A percentile compares a stretch with the other conserved stretches of the same genome.
Evolutionary conservation across 2,329 filamentous ascomycete genomes (phyloP).

Genomic region (Penicillium sp.): DNA sequence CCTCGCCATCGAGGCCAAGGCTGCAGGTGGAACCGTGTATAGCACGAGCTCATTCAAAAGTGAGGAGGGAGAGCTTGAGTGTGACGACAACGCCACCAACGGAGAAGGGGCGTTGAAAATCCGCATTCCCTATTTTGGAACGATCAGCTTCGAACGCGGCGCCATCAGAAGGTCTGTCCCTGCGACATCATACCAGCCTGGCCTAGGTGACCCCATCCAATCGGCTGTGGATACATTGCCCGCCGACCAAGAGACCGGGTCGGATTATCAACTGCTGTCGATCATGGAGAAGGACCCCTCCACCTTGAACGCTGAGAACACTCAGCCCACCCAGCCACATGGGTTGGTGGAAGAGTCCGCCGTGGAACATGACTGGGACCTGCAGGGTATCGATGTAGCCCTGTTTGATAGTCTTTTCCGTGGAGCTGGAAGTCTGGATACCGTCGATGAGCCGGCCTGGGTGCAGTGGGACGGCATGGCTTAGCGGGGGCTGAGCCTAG

Average conservation of each 20-base stretch:
- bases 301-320: neutral
- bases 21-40: slow-evolving; percentile 30
- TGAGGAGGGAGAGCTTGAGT: slow-evolving; percentile 19
- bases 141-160: slow-evolving; percentile 34
- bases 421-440: neutral
- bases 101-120: slow-evolving; percentile 30
- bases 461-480: no score
- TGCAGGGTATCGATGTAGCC: slow-evolving; percentile 11
- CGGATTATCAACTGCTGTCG: no score
- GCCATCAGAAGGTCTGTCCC: slow-evolving; percentile 6
- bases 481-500: no score
- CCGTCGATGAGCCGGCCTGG: neutral
- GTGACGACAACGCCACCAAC: slow-evolving; percentile 23
- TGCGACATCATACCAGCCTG: neutral
- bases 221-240: no score
- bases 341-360: neutral
- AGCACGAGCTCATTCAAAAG: slow-evolving; percentile 19
- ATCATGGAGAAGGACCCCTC: no score
- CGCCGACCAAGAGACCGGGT: neutral
- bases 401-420: slow-evolving; percentile 11
- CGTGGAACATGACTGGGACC: slow-evolving; percentile 5
- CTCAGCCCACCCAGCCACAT: neutral
- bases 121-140: slow-evolving; percentile 44
- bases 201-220: neutral
- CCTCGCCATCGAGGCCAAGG: slow-evolving; percentile 41